A percentile compares a stretch with the other conserved stretches of the same genome.
Conservation (phyloP, 208 protist genomes). For the Histomonas meleagridis region DNA sequence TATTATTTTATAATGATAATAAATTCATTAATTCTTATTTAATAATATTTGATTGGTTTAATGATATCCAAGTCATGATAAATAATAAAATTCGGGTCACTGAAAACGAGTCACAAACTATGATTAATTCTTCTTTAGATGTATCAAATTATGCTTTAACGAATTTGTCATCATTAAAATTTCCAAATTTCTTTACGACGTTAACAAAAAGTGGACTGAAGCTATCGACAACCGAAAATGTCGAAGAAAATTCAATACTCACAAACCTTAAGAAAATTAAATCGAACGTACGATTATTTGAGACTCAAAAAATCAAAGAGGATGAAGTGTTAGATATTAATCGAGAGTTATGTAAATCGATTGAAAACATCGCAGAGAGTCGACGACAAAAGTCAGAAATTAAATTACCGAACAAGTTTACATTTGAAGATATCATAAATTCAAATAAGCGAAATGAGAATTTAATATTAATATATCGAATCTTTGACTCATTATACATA, state of each 20-base stretch:
- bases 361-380: background rate
- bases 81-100: background rate
- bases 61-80: background rate
- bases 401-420: too few species aligned
- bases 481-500: too few species aligned
- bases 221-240: too few species aligned
- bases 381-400: background rate
- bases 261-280: too few species aligned
- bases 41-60: background rate
- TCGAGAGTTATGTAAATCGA: background rate
- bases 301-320: background rate
- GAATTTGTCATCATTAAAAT: background rate
- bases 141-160: background rate
- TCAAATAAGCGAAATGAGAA: too few species aligned
- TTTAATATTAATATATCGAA: too few species aligned
- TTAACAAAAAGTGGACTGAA: too few species aligned
- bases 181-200: background rate
- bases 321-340: background rate
- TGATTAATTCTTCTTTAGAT: background rate
- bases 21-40: background rate
- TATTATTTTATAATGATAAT: background rate
- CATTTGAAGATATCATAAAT: too few species aligned
- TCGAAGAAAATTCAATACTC: too few species aligned
- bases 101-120: background rate
- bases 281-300: background rate